Percentiles rank a stretch among this genome's conserved stretches.
phyloP scores from a whole-genome alignment of 2,329 filamentous ascomycete species.

The Paracamarosporium sp. region DNA sequence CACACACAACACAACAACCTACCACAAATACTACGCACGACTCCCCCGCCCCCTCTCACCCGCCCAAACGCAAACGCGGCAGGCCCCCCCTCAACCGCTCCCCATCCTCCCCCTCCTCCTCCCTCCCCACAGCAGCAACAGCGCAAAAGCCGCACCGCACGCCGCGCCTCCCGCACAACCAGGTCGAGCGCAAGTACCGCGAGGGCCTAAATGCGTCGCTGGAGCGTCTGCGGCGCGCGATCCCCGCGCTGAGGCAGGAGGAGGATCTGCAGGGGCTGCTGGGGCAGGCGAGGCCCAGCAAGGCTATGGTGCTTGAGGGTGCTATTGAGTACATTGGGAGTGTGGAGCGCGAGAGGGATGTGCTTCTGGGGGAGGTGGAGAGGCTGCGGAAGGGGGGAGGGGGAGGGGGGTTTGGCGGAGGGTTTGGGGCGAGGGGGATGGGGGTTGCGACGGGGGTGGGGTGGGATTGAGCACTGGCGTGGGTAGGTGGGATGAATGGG shows the following conservation, averaged over 20 bases:
- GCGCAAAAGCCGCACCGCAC: slow-evolving; percentile 28
- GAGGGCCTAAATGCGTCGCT: slow-evolving; percentile 37
- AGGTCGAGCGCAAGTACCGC: slow-evolving; percentile 42
- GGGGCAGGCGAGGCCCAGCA: slow-evolving; percentile 40
- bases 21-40: no score
- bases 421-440: no score
- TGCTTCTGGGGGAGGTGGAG: slow-evolving; percentile 33
- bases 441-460: no score
- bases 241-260: slow-evolving; percentile 39
- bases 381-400: slow-evolving; percentile 16
- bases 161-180: slow-evolving; percentile 42
- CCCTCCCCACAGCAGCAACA: no score
- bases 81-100: slow-evolving; percentile 38
- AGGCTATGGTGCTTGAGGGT: slow-evolving; percentile 38
- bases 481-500: no score
- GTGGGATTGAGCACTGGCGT: no score
- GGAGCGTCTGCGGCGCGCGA: slow-evolving; percentile 34
- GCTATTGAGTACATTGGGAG: slow-evolving; percentile 43
- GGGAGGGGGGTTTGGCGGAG: background rate
- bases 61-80: slow-evolving; percentile 38
- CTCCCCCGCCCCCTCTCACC: slow-evolving; percentile 24
- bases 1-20: no score
- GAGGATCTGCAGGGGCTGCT: slow-evolving; percentile 27
- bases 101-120: slow-evolving; percentile 21
- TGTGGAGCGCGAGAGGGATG: slow-evolving; percentile 38